These are phyloP conservation scores for Trichophyton equinum DNA, from an alignment of 2,329 filamentous ascomycete genomes.

Conservation along the genomic window DNA sequence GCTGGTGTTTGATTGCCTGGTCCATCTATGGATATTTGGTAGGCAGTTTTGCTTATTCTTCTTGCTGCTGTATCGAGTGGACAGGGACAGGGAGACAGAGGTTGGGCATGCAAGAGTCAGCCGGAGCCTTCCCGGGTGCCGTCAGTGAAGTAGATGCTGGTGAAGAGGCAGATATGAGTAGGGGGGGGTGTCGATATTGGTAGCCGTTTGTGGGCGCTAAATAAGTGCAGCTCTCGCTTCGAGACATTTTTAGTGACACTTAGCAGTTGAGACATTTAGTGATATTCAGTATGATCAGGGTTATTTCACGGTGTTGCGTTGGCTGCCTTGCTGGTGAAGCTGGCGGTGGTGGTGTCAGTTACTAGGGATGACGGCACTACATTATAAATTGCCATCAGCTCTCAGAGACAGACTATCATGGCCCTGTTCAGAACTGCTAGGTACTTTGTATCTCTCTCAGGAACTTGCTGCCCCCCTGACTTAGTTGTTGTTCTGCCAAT, in stretches of 20 bases:
- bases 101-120: background rate
- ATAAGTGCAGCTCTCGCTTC: background rate
- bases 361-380: background rate
- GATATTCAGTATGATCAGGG: background rate
- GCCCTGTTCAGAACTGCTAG: background rate
- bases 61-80: background rate
- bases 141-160: background rate
- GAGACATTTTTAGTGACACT: background rate
- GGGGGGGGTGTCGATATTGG: too few species aligned
- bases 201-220: too few species aligned
- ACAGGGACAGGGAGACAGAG: background rate
- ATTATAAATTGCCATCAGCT: background rate
- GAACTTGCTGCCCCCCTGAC: too few species aligned
- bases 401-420: background rate
- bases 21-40: too few species aligned
- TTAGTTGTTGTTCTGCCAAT: too few species aligned
- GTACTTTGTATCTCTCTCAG: too few species aligned
- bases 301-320: background rate
- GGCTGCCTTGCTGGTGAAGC: background rate
- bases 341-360: background rate
- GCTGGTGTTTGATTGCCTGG: too few species aligned
- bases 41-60: background rate
- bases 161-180: too few species aligned
- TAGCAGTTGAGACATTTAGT: background rate
- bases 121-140: background rate